Base-by-base conservation (phyloP, 768 basidiomycete genomes). In the Amanita muscaria region DNA sequence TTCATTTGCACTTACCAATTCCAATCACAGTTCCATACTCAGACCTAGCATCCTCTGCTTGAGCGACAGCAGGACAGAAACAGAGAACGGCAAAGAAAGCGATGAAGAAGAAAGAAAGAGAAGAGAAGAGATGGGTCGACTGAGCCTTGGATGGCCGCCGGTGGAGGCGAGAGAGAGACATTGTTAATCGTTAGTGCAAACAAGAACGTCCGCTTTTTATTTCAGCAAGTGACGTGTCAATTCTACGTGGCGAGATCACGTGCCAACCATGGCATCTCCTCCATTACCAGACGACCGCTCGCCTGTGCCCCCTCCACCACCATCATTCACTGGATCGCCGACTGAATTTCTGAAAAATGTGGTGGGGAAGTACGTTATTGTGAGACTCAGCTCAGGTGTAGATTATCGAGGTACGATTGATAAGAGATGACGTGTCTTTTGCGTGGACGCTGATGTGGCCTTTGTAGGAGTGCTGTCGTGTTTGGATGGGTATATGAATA, bases 401-500 rank as follows among this genome's bases (percentile, higher is more conserved):
- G 92, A 96, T 63, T 96, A 98, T 63, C 76, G 80, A 55, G 93
- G 93, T 90, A 46, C 32, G 75, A 59, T 9, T 29, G 44, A 9
- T 21, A 18, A 44, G 24, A 32, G 31, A n/a, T 35, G 15, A 3
- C 15, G 23, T 25, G n/a, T 30, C 25, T 5, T 23, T n/a, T 14
- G 39, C 19, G 39, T 23, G 23, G n/a, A n/a, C 8, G 39, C 32
- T 46, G 45, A 40, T 29, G 23, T 42, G 25, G 8, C 7, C 21
- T 7, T 22, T 14, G 11, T 48, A 98, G 94, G 94, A 15, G 73
- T 92, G 3, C 67, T 99, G 11, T 93, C 91, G 3, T 98, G 96
- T 57, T 74, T 98, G 18, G 96, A 98, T 63, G 93, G 93, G 0
- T 98, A 96, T 64, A 98, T 99, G 96, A 98, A 98, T 65, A 94